phyloP scores from a whole-genome alignment of 345 rosid species.

The Orychophragmus violaceus region DNA sequence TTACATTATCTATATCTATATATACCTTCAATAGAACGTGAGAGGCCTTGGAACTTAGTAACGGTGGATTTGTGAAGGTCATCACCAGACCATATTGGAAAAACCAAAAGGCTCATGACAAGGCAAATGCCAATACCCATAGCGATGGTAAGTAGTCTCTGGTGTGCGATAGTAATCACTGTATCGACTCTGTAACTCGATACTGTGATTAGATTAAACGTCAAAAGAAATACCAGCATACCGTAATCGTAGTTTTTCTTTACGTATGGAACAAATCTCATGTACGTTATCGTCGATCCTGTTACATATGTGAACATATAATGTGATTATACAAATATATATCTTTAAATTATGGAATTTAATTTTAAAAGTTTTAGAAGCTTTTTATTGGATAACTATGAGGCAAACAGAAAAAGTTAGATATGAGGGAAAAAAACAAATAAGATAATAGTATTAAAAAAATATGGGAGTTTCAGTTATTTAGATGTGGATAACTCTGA shows the following conservation, averaged over 20 bases:
- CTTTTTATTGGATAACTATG: not conserved
- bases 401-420: not conserved
- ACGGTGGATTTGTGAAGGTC: constrained; percentile 67
- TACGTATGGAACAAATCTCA: constrained; percentile 72
- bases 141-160: constrained; percentile 56
- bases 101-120: constrained; percentile 54
- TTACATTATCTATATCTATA: too few relatives aligned
- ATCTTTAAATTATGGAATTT: not conserved
- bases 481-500: not conserved
- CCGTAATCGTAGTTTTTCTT: constrained; percentile 85
- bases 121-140: constrained; percentile 75
- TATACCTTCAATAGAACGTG: constrained; percentile 60
- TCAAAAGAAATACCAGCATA: constrained; percentile 72
- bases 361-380: not conserved
- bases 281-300: constrained; percentile 66
- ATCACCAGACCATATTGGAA: constrained; percentile 85
- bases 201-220: constrained; percentile 74
- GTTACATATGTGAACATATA: not conserved
- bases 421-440: not conserved
- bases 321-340: not conserved
- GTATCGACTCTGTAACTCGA: constrained; percentile 59
- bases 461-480: not conserved
- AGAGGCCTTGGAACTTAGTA: constrained; percentile 63
- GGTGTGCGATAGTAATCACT: constrained; percentile 51
- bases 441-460: not conserved